Conservation (phyloP, 2,329 filamentous ascomycete genomes). For the Epichloe coenophiala region DNA sequence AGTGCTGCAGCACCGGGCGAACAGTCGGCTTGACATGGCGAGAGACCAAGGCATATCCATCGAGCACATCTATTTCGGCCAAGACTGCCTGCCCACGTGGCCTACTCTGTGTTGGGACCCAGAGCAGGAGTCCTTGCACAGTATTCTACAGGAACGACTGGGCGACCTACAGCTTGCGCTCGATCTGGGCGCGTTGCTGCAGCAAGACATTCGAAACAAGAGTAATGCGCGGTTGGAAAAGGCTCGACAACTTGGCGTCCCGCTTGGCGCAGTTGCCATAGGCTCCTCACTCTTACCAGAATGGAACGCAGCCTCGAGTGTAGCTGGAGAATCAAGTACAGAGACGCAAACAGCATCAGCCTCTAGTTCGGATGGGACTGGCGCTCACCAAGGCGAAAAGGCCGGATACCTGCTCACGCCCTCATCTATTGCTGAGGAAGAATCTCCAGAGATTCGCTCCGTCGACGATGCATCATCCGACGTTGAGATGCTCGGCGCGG, state of each 20-base stretch:
- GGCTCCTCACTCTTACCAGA: slow-evolving; percentile 16
- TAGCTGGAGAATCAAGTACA: neutral
- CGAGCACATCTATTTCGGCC: slow-evolving; percentile 12
- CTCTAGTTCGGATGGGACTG: neutral
- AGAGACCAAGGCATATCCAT: slow-evolving; percentile 6
- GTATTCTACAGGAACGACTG: slow-evolving; percentile 13
- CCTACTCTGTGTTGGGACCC: slow-evolving; percentile 13
- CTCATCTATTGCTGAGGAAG: fast-evolving
- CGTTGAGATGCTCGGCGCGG: neutral
- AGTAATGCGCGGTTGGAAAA: slow-evolving; percentile 14
- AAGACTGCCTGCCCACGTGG: slow-evolving; percentile 20
- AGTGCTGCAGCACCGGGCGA: slow-evolving; percentile 11
- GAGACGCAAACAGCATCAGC: neutral
- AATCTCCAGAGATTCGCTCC: neutral
- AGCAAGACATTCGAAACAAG: slow-evolving; percentile 12
- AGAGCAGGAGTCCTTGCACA: slow-evolving; percentile 11
- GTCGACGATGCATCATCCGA: neutral
- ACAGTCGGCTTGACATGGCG: slow-evolving; percentile 13
- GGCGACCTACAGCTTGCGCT: slow-evolving; percentile 7
- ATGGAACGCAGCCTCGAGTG: slow-evolving; percentile 9
- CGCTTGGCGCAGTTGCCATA: slow-evolving; percentile 11
- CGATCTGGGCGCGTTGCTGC: slow-evolving; percentile 10
- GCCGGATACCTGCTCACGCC: too few relatives aligned
- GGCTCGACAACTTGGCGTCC: slow-evolving; percentile 12
- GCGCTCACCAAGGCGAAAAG: neutral